phyloP scores from a whole-genome alignment of 768 basidiomycete genomes.

The Crucibulum laeve region DNA sequence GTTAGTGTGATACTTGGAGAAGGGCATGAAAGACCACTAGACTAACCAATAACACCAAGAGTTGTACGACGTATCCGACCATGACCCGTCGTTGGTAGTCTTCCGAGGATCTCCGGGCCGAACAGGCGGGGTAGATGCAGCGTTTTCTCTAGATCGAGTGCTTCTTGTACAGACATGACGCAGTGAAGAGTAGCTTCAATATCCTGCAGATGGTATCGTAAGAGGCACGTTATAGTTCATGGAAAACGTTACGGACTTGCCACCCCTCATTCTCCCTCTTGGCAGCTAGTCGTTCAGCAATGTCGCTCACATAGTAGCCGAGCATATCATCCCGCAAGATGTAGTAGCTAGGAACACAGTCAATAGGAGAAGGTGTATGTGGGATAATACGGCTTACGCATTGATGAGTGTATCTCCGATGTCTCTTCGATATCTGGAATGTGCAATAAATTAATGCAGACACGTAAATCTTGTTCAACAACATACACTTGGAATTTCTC shows the following conservation, averaged over 20 bases:
- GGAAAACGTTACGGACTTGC: slow-evolving; percentile 51
- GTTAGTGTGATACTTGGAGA: not conserved
- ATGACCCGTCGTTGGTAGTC: slow-evolving; percentile 60
- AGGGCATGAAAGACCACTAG: not conserved
- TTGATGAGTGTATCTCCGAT: slow-evolving; percentile 87
- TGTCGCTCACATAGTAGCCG: slow-evolving; percentile 59
- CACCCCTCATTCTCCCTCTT: slow-evolving; percentile 49
- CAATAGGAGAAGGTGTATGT: slow-evolving; percentile 2
- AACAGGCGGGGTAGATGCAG: slow-evolving; percentile 65
- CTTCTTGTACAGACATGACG: slow-evolving; percentile 84
- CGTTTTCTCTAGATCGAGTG: slow-evolving; percentile 52
- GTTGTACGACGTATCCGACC: slow-evolving; percentile 70
- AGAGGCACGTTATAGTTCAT: not conserved
- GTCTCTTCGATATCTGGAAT: slow-evolving; percentile 70
- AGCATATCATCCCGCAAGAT: slow-evolving; percentile 84
- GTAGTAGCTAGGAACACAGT: slow-evolving; percentile 58
- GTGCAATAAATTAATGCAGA: not conserved
- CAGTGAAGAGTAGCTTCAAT: slow-evolving; percentile 87
- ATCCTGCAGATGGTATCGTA: slow-evolving; percentile 41
- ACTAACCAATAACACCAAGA: slow-evolving; percentile 68
- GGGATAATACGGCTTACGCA: slow-evolving; percentile 48
- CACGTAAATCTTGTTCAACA: not conserved
- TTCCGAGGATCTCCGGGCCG: slow-evolving; percentile 63
- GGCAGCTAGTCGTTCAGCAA: slow-evolving; percentile 48
- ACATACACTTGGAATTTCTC: slow-evolving; percentile 79